Conservation (phyloP, 1,284 basidiomycete genomes). For the Trichosporon coremiiforme region DNA sequence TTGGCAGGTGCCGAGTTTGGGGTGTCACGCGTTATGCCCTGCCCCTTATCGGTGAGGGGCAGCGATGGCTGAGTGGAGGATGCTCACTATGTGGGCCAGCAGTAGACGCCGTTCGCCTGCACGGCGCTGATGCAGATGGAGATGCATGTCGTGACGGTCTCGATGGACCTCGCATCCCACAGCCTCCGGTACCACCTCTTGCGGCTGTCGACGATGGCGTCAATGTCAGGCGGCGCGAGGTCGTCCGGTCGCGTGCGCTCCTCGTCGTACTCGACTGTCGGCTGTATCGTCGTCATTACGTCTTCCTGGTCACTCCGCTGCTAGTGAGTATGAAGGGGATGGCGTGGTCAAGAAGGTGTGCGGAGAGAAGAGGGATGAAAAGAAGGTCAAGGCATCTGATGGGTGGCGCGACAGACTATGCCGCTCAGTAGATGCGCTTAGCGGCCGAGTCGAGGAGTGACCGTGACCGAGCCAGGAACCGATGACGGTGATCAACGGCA, state of each 20-base stretch:
- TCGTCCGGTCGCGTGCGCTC: background rate
- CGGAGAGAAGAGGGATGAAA: background rate
- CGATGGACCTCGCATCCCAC: constrained; percentile 35
- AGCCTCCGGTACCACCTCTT: constrained; percentile 38
- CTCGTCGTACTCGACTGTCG: constrained; percentile 8
- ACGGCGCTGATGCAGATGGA: constrained; percentile 47
- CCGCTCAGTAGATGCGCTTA: constrained; percentile 2
- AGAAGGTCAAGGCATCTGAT: background rate
- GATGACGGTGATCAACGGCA: constrained; percentile 6
- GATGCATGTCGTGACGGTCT: constrained; percentile 44
- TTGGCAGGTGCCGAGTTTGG: background rate
- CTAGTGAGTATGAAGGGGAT: no score
- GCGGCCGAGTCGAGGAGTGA: background rate
- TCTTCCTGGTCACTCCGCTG: background rate
- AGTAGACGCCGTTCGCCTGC: constrained; percentile 57
- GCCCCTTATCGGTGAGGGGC: background rate
- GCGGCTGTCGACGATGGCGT: constrained; percentile 38
- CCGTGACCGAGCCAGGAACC: background rate
- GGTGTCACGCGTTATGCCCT: background rate
- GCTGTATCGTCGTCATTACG: constrained; percentile 11
- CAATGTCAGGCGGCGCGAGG: constrained; percentile 39
- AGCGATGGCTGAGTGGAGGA: background rate
- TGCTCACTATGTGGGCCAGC: constrained; percentile 55
- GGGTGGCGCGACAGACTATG: background rate
- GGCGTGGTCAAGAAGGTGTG: background rate